Evolutionary conservation across 1,139 yeast genomes (phyloP), one percentile per base, ranked within the genome.

Genomic region (Hyphopichia pseudoburtonii): DNA sequence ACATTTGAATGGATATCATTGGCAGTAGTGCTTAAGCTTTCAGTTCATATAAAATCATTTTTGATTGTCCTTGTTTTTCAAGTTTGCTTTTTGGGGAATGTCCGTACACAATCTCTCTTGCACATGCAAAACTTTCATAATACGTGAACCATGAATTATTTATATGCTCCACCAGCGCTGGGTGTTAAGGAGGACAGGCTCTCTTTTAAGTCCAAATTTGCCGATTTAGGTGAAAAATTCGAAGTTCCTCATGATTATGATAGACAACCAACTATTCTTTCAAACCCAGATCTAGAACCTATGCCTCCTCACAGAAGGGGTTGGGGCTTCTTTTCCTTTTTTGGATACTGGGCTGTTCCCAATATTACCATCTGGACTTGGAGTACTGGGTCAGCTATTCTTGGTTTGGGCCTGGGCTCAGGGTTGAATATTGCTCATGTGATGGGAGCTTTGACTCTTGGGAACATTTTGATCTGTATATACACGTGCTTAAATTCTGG

Each of bases 311-410:
- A 14, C 2, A 40, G 58, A 36, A 38, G 59, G 31, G 39, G 41
- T 2, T 55, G 60, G 60, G 55, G 57, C n/a, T 39, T 45, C 23
- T 50, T 45, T 45, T 48, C 56, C 3, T 50, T 44, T 35, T 41
- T 47, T 24, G 51, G 51, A 6, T 55, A 54, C 29, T 55, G 60
- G 60, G 52, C 50, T 2, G 45, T 52, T 6, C 49, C 57, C 3
- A 51, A 54, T 29, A 36, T 52, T 21, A 50, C 57, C 5, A 53
- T 54, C 14, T 47, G 50, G 46, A 49, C 54, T 3, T 54, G 57
- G 57, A 39, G 50, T 4, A 47, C 55, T 8, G 57, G 54, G 1
- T 40, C 49, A 32, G 50, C 58, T 2, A 34, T 54, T 30, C 30
- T 54, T 11, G 46, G 44, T 0, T 35, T 52, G 8, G 56, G 56